Conservation (phyloP, 352 stramenopile genomes). For the Thalassiosira livingstoniorum region DNA sequence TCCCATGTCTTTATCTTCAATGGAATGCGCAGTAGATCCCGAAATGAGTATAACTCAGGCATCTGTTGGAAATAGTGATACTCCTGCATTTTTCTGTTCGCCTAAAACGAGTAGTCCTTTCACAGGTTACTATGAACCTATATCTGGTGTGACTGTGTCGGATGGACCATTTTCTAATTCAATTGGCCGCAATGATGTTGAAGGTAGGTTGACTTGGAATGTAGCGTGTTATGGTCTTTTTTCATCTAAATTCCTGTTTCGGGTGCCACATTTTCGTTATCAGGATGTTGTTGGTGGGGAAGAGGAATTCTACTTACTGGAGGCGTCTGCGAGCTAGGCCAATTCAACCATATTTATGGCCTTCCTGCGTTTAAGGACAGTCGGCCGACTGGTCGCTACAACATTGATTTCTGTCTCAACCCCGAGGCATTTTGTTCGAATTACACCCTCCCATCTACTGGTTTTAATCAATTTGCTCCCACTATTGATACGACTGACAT, state of each 20-base stretch:
- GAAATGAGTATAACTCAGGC: slow-evolving; percentile 37
- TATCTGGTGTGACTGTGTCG: slow-evolving; percentile 7
- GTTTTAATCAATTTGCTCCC: slow-evolving; percentile 27
- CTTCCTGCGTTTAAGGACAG: slow-evolving; percentile 26
- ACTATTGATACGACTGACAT: slow-evolving; percentile 34
- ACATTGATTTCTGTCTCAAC: slow-evolving; percentile 39
- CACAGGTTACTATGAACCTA: slow-evolving; percentile 53
- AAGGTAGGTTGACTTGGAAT: neutral
- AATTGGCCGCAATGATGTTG: slow-evolving; percentile 13
- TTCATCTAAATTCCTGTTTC: neutral
- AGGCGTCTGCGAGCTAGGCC: slow-evolving; percentile 37
- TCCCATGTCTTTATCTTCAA: slow-evolving; percentile 21
- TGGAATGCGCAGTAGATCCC: slow-evolving; percentile 45
- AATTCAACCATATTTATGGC: slow-evolving; percentile 44
- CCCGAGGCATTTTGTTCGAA: slow-evolving; percentile 46
- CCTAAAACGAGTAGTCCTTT: slow-evolving; percentile 27
- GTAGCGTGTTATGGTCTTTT: neutral
- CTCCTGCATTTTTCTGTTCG: slow-evolving; percentile 51
- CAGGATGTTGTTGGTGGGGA: slow-evolving; percentile 52
- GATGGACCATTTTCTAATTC: slow-evolving; percentile 24
- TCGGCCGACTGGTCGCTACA: slow-evolving; percentile 20
- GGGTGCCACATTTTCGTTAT: slow-evolving; percentile 3
- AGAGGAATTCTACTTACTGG: slow-evolving; percentile 35
- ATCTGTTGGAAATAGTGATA: slow-evolving; percentile 40
- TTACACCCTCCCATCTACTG: slow-evolving; percentile 15